Conservation (phyloP, 176 grass and related monocot species). For the Lolium multiflorum region DNA sequence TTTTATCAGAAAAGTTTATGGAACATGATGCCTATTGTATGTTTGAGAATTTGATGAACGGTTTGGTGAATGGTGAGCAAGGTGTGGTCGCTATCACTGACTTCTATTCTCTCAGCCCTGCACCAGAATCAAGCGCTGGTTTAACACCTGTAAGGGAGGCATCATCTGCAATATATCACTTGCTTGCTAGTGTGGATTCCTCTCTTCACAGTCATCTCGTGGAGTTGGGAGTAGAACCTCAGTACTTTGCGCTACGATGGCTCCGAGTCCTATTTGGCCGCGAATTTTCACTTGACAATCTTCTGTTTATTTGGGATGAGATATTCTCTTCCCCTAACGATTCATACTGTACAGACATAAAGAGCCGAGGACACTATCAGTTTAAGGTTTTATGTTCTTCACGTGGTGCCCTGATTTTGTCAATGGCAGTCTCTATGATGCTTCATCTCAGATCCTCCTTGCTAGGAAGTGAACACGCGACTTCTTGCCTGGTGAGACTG, state of each 20-base stretch:
- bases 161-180: constrained; percentile 79
- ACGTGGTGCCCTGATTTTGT: constrained; percentile 85
- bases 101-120: constrained; percentile 78
- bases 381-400: constrained; percentile 83
- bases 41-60: constrained; percentile 95
- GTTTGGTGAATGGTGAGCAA: constrained; percentile 76
- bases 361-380: constrained; percentile 56
- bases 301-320: constrained; percentile 94
- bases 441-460: constrained; percentile 88
- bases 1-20: constrained; percentile 97
- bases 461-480: constrained; percentile 91
- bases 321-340: constrained; percentile 83
- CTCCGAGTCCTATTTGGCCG: constrained; percentile 91
- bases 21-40: constrained; percentile 97
- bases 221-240: constrained; percentile 94
- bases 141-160: constrained; percentile 91
- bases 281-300: constrained; percentile 90
- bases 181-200: constrained; percentile 76
- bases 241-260: constrained; percentile 93
- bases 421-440: constrained; percentile 89
- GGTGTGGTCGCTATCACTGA: constrained; percentile 80
- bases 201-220: constrained; percentile 86
- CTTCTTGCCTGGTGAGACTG: constrained; percentile 82
- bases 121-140: constrained; percentile 65
- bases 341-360: constrained; percentile 45